These are phyloP conservation scores for Alternaria longipes DNA, from an alignment of 2,329 filamentous ascomycete species.

Conservation along the genomic window DNA sequence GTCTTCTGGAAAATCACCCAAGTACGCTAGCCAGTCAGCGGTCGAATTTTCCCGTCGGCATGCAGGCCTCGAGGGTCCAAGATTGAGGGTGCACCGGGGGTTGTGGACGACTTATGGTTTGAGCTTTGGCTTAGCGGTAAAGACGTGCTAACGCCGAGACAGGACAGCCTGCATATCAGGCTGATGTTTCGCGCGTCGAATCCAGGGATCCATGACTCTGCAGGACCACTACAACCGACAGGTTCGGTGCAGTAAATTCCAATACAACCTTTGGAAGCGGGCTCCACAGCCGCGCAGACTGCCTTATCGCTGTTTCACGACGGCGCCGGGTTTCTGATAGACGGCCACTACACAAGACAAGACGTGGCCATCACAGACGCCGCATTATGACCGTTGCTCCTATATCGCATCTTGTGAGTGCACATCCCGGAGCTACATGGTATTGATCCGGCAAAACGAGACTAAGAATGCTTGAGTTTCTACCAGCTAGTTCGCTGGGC, in stretches of 20 bases:
- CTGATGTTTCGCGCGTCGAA: conserved; percentile 34
- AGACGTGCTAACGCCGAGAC: conserved; percentile 32
- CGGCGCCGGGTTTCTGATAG: conserved; percentile 40
- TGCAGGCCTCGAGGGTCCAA: conserved; percentile 21
- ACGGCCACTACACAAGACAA: conserved; percentile 26
- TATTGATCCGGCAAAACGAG: conserved; percentile 46
- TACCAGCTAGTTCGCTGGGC: conserved; percentile 25
- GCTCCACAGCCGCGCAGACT: conserved; percentile 34
- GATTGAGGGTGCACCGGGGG: conserved; percentile 24
- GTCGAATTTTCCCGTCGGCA: conserved; percentile 18
- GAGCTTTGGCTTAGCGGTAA: conserved; percentile 24
- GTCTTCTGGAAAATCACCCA: conserved; percentile 29
- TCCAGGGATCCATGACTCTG: conserved; percentile 37
- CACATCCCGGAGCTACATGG: conserved; percentile 35
- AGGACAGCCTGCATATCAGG: conserved; percentile 45
- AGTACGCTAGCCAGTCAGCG: conserved; percentile 32
- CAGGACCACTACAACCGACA: conserved; percentile 33
- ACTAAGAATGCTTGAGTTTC: conserved; percentile 28
- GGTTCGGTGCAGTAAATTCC: conserved; percentile 34
- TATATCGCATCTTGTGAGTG: conserved; percentile 28
- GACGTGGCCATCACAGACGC: conserved; percentile 28
- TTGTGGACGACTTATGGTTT: conserved; percentile 22
- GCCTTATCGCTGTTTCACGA: conserved; percentile 53
- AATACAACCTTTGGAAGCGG: conserved; percentile 27
- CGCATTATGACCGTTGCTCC: conserved; percentile 34